Percentiles rank a stretch among this genome's conserved stretches.
These are phyloP conservation scores for Backusella liffmaniae DNA, from an alignment of 192 early-diverging fungal species.

Conservation along the genomic window DNA sequence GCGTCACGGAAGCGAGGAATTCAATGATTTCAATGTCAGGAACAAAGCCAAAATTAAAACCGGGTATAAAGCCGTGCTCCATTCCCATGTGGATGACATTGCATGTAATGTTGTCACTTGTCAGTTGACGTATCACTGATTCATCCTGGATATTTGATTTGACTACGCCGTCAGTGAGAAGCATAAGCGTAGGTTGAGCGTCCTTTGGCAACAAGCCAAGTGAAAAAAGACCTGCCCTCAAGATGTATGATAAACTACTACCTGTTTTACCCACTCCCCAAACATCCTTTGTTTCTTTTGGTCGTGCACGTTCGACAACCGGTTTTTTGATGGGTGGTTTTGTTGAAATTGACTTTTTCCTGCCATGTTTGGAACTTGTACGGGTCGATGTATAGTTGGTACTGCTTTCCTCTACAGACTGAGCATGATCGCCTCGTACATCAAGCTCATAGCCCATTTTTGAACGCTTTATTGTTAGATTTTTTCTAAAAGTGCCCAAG, in stretches of 20 bases:
- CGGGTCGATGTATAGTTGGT: background rate
- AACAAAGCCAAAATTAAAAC: constrained; percentile 72
- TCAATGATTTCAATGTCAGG: constrained; percentile 73
- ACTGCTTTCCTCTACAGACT: constrained; percentile 8
- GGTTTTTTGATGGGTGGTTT: background rate
- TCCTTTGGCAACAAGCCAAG: constrained; percentile 41
- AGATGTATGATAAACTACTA: constrained; percentile 52
- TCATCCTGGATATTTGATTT: constrained; percentile 67
- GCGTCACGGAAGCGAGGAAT: constrained; percentile 65
- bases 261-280: constrained; percentile 61
- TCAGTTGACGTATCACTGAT: constrained; percentile 56
- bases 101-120: constrained; percentile 62
- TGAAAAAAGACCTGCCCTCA: constrained; percentile 57
- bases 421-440: constrained; percentile 25
- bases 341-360: background rate
- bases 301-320: background rate
- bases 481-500: constrained; percentile 44
- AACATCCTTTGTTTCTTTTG: constrained; percentile 38
- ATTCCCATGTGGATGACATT: constrained; percentile 75
- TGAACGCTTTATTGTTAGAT: constrained; percentile 37
- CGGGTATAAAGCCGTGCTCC: constrained; percentile 59
- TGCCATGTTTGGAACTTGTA: background rate
- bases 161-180: constrained; percentile 74
- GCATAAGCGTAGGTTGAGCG: constrained; percentile 51
- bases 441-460: constrained; percentile 46